phyloP scores from a whole-genome alignment of 305 asterid genomes.

The Fraxinus nigra region DNA sequence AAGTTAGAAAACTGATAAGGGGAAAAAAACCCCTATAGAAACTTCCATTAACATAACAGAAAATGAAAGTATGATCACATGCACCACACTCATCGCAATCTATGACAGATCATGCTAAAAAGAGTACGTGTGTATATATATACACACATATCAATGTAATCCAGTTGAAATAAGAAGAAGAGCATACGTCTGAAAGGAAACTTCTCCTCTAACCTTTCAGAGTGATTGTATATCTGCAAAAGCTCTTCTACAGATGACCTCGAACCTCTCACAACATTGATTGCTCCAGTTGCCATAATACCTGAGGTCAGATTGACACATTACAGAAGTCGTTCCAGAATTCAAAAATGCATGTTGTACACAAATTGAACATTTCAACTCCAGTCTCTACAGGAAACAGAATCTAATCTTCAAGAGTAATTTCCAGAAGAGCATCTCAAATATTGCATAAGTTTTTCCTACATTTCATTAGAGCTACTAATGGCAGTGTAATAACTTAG shows the following conservation, averaged over 20 bases:
- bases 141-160: background rate
- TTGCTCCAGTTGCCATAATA: conserved; percentile 95
- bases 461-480: background rate
- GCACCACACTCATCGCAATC: background rate
- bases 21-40: background rate
- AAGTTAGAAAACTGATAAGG: background rate
- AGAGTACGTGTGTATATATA: background rate
- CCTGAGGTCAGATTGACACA: conserved; percentile 50
- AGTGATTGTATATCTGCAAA: conserved; percentile 83
- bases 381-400: conserved; percentile 1
- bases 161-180: conserved; percentile 13
- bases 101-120: background rate
- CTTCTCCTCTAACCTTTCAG: conserved; percentile 66
- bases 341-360: conserved; percentile 4
- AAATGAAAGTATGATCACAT: background rate
- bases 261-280: conserved; percentile 93
- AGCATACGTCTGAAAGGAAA: conserved; percentile 18
- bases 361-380: conserved; percentile 2
- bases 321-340: conserved; percentile 9
- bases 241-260: conserved; percentile 92
- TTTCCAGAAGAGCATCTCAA: conserved; percentile 15
- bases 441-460: background rate
- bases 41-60: background rate
- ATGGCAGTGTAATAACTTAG: background rate
- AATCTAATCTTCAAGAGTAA: conserved; percentile 13